phyloP scores from a whole-genome alignment of 768 basidiomycete species.

The Suillus variegatus region DNA sequence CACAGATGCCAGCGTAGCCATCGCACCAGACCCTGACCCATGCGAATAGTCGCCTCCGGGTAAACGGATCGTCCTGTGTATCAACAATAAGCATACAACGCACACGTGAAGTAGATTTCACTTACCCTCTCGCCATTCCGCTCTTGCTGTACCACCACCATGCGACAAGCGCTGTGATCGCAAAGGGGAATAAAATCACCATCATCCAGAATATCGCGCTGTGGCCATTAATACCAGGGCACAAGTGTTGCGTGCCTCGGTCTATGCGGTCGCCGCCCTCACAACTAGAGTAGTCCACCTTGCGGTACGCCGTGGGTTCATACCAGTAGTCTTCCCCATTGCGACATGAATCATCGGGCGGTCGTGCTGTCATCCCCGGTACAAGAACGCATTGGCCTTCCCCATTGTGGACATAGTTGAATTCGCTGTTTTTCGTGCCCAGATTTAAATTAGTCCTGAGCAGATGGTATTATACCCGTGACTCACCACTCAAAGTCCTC shows the following conservation, averaged over 20 bases:
- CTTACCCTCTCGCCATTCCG: slow-evolving; percentile 75
- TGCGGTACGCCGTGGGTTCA: slow-evolving; percentile 87
- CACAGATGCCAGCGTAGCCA: slow-evolving; percentile 81
- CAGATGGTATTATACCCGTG: not conserved
- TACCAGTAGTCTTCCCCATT: slow-evolving; percentile 83
- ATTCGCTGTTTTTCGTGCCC: slow-evolving; percentile 62
- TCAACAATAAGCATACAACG: slow-evolving; percentile 15
- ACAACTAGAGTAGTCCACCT: slow-evolving; percentile 88
- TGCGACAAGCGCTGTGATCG: slow-evolving; percentile 70
- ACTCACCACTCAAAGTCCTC: slow-evolving; percentile 94
- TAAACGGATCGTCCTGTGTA: slow-evolving; percentile 69
- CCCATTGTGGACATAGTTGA: slow-evolving; percentile 77
- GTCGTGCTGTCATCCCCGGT: slow-evolving; percentile 63
- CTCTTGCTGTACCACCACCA: slow-evolving; percentile 83
- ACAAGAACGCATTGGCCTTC: slow-evolving; percentile 78
- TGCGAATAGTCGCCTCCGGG: slow-evolving; percentile 52
- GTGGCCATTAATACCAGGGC: slow-evolving; percentile 79
- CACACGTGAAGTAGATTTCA: slow-evolving; percentile 12
- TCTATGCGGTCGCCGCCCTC: slow-evolving; percentile 80
- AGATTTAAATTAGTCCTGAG: not conserved
- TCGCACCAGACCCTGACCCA: slow-evolving; percentile 42
- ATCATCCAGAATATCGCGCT: slow-evolving; percentile 84
- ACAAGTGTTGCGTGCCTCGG: slow-evolving; percentile 69
- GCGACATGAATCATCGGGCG: slow-evolving; percentile 62
- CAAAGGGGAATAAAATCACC: slow-evolving; percentile 74